phyloP scores from a whole-genome alignment of 2,329 filamentous ascomycete species.

The Lachnellula arida region DNA sequence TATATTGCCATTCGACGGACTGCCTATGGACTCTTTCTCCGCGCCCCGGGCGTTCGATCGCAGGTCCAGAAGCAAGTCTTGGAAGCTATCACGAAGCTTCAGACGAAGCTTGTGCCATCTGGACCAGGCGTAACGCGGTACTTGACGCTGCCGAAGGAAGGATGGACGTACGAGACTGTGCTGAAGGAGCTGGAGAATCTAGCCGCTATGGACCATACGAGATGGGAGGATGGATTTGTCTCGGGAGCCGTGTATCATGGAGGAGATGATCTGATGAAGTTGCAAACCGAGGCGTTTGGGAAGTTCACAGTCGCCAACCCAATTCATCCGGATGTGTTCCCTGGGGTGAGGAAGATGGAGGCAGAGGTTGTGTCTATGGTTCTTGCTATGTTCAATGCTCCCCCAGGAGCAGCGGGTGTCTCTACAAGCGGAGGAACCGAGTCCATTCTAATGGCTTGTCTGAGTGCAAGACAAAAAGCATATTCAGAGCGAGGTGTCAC shows the following conservation, averaged over 20 bases:
- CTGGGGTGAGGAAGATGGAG: conserved; percentile 98
- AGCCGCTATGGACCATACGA: conserved; percentile 83
- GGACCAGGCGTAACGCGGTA: conserved; percentile 69
- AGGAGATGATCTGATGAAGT: conserved; percentile 70
- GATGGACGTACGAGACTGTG: conserved; percentile 75
- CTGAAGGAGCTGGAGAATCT: conserved; percentile 74
- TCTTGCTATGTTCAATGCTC: conserved; percentile 81
- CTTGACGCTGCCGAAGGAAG: conserved; percentile 73
- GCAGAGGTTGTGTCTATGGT: conserved; percentile 97
- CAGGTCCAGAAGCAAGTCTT: conserved; percentile 81
- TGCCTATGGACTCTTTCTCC: conserved; percentile 80
- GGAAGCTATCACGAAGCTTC: conserved; percentile 73
- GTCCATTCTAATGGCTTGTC: conserved; percentile 92
- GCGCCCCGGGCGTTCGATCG: conserved; percentile 77
- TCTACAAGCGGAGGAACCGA: conserved; percentile 93
- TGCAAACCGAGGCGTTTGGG: conserved; percentile 90
- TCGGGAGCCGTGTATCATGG: conserved; percentile 96
- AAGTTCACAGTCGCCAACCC: conserved; percentile 95
- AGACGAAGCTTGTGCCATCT: conserved; percentile 75
- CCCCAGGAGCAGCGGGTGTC: conserved; percentile 77
- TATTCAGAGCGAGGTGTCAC: conserved; percentile 80
- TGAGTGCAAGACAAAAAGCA: conserved; percentile 86
- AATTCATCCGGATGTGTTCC: conserved; percentile 97
- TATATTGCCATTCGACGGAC: conserved; percentile 68
- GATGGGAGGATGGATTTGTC: conserved; percentile 94